Evolutionary conservation across 805 yeast species (phyloP), one percentile per base, ranked within the genome.

Genomic region (Wickerhamiella australiensis): DNA sequence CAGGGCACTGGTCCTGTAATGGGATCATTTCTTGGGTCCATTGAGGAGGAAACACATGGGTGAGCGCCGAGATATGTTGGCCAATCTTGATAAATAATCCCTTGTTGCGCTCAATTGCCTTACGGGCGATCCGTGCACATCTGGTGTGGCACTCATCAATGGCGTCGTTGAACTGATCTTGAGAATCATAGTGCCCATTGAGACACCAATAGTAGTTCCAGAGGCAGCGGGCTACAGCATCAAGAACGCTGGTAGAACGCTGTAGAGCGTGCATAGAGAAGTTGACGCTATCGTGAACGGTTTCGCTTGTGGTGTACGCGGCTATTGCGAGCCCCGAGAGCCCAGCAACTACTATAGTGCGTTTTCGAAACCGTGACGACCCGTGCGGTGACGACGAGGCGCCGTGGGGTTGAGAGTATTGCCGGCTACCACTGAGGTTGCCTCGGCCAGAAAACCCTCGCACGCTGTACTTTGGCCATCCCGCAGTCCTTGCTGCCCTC

Each of bases 11-110:
- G 58, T 88, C 95, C 61, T 90, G 97, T 47, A 92, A 68, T 1
- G 96, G 95, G 29, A 81, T 72, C 95, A 92, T 92, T 0, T 97
- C 80, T 13, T 78, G 78, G 1, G 97, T 90, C 99, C 99, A 92
- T 65, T 92, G 96, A 3, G 68, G 70, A 0, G 99, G 98, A 46
- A 92, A 68, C 27, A 92, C 68, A 65, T 92, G 92, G 1, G 96
- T 85, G 76, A 92, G 73, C 0, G 97, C 97, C 37, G 88, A 76
- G 11, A 92, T 69, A 61, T 92, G 98, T 63, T 92, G 98, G 11
- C 99, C 98, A 41, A 92, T 68, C 64, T 92, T 92, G 64, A 92
- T 92, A 64, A 81, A 92, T 6, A 92, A 74, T 1, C 98, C 98
- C 15, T 95, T 96, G 60, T 92, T 92, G 26, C 69, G 70, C 60